Conservation (phyloP, 768 basidiomycete species). For the Filobasidium floriforme region DNA sequence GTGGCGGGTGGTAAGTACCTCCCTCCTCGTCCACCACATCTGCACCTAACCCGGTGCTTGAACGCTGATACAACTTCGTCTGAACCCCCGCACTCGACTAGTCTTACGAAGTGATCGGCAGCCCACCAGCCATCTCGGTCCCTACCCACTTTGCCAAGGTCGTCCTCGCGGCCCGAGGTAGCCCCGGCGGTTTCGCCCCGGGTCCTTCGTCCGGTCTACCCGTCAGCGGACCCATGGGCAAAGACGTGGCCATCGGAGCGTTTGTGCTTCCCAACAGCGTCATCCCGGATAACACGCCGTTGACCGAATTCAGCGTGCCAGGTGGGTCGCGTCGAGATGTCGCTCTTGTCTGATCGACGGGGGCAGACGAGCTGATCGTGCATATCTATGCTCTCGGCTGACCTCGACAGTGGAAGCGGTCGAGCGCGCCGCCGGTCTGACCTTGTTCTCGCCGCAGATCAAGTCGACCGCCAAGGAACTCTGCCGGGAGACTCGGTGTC, state of each 20-base stretch:
- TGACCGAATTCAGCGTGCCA: constrained; percentile 74
- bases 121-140: constrained; percentile 79
- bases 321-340: constrained; percentile 49
- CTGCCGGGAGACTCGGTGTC: constrained; percentile 79
- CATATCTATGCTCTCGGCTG: background rate
- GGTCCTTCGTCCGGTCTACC: constrained; percentile 54
- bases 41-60: too few relatives aligned
- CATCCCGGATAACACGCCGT: constrained; percentile 73
- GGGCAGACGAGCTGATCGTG: background rate
- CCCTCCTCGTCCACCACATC: background rate
- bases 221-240: constrained; percentile 36
- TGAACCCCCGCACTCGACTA: constrained; percentile 39
- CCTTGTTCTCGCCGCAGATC: constrained; percentile 72
- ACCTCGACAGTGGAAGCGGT: constrained; percentile 69
- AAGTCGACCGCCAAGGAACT: constrained; percentile 72
- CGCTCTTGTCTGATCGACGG: background rate
- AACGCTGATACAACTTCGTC: too few relatives aligned
- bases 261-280: constrained; percentile 93
- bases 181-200: constrained; percentile 46
- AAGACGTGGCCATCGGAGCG: constrained; percentile 78
- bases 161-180: constrained; percentile 66
- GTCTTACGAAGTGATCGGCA: constrained; percentile 92
- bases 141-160: constrained; percentile 99
- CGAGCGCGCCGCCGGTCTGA: constrained; percentile 79
- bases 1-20: constrained; percentile 75